Percentiles rank a stretch among this genome's conserved stretches.
Conservation (phyloP, 1,284 basidiomycete genomes). For the Austropuccinia psidii region DNA sequence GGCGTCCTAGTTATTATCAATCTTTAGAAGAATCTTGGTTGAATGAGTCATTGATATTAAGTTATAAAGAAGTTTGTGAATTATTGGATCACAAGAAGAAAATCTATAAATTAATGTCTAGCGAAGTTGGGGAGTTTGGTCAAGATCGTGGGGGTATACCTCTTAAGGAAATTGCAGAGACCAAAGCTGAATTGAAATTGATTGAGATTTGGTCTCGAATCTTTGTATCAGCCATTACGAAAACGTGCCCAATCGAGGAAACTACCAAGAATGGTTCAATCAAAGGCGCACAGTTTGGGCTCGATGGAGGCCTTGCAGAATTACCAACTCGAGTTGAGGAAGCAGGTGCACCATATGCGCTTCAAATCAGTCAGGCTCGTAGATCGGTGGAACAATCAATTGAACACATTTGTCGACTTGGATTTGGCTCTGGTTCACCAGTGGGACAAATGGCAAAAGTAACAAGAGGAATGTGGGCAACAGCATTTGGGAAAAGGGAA, state of each 20-base stretch:
- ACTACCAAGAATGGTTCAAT: neutral
- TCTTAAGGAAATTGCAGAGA: slow-evolving; percentile 40
- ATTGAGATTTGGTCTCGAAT: slow-evolving; percentile 39
- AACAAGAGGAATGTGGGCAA: slow-evolving; percentile 29
- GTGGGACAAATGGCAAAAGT: slow-evolving; percentile 1
- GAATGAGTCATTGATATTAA: slow-evolving; percentile 39
- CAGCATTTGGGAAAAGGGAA: slow-evolving; percentile 19
- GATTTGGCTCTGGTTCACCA: slow-evolving; percentile 2
- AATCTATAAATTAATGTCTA: neutral
- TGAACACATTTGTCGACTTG: slow-evolving; percentile 12
- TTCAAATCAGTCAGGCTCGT: slow-evolving; percentile 8
- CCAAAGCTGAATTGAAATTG: slow-evolving; percentile 38
- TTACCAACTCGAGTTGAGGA: slow-evolving; percentile 29
- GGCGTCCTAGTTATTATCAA: neutral
- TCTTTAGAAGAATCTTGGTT: slow-evolving; percentile 37
- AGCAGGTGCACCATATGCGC: slow-evolving; percentile 19
- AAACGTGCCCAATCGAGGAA: slow-evolving; percentile 37
- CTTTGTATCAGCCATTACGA: slow-evolving; percentile 39
- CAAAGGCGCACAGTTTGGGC: neutral
- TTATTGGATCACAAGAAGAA: slow-evolving; percentile 23
- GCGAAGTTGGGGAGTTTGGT: neutral
- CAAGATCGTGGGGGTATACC: slow-evolving; percentile 38
- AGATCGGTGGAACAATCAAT: slow-evolving; percentile 16
- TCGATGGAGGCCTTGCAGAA: slow-evolving; percentile 12
- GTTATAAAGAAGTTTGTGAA: slow-evolving; percentile 36